Evolutionary conservation across 2,329 filamentous ascomycete genomes (phyloP), one percentile per base, ranked within the genome.

Genomic region (Cercospora brassicicola): DNA sequence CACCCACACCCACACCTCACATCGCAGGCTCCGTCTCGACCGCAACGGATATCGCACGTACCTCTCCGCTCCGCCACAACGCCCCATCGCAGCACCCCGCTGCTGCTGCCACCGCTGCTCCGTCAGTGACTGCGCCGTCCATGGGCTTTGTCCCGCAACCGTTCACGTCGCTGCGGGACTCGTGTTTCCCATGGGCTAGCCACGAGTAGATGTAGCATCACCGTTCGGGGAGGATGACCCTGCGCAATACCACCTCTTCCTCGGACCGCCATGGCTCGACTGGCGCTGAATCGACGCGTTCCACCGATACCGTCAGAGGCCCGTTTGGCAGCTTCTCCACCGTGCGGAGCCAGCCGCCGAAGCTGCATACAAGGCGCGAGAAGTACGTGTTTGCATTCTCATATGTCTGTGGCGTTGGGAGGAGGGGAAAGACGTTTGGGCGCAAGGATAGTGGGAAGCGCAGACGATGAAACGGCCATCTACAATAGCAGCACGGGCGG

Each of bases 261-360:
- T 81, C 81, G 75, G 84, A 84, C 81, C 89, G 88, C 81, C 86
- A 90, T 85, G 89, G 86, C 82, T 89, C 88, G 72, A 82, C 85
- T 72, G 88, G 86, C 81, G 87, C 86, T 76, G 86, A 88, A 75
- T 91, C 89, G 82, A 87, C 86, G 80, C 86, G 86, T 74, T 91
- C 89, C 69, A 86, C 84, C 76, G 86, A 88, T 76, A 93, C 90
- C 64, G 83, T 90, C 73, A 86, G 85, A 78, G 88, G 85, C 2
- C 84, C 74, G 18, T 76, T 74, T 59, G 65, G 42, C 55, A 71
- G 68, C 53, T 72, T 71, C 64, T 66, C 64, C 31, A 62, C 65
- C 33, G 68, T 67, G 64, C 64, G 70, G 33, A 68, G 69, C 36
- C 69, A 67, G 64, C 71, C 73, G 45, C 65, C 71, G 73, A 75